phyloP scores from a whole-genome alignment of 2,329 filamentous ascomycete species.

The Fusarium foetens region DNA sequence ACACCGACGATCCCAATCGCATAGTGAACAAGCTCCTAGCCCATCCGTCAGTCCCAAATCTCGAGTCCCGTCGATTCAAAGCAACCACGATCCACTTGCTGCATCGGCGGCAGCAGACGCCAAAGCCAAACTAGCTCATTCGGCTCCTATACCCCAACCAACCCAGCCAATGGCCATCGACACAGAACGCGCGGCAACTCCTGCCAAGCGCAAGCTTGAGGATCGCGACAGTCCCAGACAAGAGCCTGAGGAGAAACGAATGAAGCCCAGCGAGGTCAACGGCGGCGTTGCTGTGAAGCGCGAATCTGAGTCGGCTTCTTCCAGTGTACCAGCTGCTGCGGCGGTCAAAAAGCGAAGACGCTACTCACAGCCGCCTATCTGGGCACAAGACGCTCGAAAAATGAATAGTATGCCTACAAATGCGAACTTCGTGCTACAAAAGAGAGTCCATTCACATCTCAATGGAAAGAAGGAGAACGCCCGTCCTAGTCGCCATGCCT shows the following conservation, averaged over 20 bases:
- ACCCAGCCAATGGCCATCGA: constrained; percentile 47
- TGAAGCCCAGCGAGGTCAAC: constrained; percentile 62
- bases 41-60: constrained; percentile 85
- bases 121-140: constrained; percentile 32
- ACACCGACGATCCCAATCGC: constrained; percentile 62
- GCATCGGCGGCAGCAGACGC: constrained; percentile 46
- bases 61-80: constrained; percentile 64
- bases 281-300: constrained; percentile 47
- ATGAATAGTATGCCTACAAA: constrained; percentile 52
- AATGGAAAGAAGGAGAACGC: constrained; percentile 53
- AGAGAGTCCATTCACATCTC: constrained; percentile 42
- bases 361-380: constrained; percentile 56
- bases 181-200: constrained; percentile 49
- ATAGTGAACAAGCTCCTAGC: constrained; percentile 74
- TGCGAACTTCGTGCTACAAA: constrained; percentile 44
- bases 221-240: constrained; percentile 58
- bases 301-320: constrained; percentile 44
- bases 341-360: constrained; percentile 54
- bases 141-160: constrained; percentile 38
- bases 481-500: constrained; percentile 57
- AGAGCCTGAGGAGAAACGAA: constrained; percentile 60
- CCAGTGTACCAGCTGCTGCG: constrained; percentile 48
- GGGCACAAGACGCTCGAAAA: constrained; percentile 57
- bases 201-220: constrained; percentile 54
- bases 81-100: constrained; percentile 51